Base-by-base conservation (phyloP, 164 flowering plant genomes). In the Macadamia integrifolia region DNA sequence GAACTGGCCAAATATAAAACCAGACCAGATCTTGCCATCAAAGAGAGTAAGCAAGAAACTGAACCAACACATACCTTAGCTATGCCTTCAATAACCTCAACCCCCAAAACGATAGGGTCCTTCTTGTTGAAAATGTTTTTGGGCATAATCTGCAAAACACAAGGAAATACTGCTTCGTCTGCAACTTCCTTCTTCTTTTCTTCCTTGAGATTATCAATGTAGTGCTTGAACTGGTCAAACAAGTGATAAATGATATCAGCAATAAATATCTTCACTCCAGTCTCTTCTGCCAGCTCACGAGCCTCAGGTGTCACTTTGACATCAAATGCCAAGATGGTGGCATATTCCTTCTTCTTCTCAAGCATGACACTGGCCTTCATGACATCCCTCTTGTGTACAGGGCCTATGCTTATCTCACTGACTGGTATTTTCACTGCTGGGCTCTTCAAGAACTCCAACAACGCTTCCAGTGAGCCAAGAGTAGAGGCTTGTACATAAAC, bases 401-500 rank as follows among this genome's bases (percentile, higher is more conserved):
- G 99, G n/a, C 99, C 99, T 61, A 94, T 94, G 74, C 88, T 78
- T 70, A 92, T 90, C 64, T 92, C 96, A 79, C 99, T 89, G 31
- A 94, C 98, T 67, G 99, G 99, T 62, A 92, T 92, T 48, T 67
- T 87, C 46, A 93, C 98, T 4, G 76, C 97, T 12, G 90, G 92
- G 44, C 87, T 72, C 87, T 92, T 94, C 84, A 94, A 83, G 72
- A 92, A 94, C 78, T 88, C 99, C 58, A 94, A 81, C 72, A 94
- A 78, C 13, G 99, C 99, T 78, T 94, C 99, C 79, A 94, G 70
- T 1, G 99, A 94, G 23, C 99, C 99, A 62, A 94, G 88, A 5
- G 98, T 92, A 62, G 99, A 94, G 32, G 99, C 97, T 77, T 94
- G 99, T 62, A 94, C 99, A 75, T 79, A 94, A 43, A 94, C 99